Conservation (phyloP, 257 asterid genomes). For the Phtheirospermum japonicum region DNA sequence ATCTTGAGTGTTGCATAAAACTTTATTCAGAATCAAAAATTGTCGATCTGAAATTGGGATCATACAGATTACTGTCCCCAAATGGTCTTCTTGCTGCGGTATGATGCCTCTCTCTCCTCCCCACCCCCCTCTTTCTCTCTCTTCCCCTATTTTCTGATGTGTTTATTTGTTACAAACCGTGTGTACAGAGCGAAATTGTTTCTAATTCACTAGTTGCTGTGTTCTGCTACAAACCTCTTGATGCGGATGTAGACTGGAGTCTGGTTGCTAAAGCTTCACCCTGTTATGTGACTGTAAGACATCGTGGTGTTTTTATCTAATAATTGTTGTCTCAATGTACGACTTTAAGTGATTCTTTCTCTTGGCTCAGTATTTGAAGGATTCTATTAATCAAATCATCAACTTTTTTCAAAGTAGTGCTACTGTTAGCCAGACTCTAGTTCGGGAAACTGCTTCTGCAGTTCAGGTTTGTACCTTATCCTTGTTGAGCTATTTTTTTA, state of each 20-base stretch:
- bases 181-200: conserved; percentile 69
- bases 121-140: neutral
- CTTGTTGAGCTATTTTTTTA: conserved; percentile 22
- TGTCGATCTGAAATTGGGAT: conserved; percentile 81
- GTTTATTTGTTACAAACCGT: conserved; percentile 9
- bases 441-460: conserved; percentile 94
- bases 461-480: conserved; percentile 69
- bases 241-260: conserved; percentile 88
- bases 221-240: conserved; percentile 86
- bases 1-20: conserved; percentile 74
- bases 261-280: conserved; percentile 95
- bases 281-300: conserved; percentile 84
- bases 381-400: conserved; percentile 71
- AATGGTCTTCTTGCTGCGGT: conserved; percentile 96
- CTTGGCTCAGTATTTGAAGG: conserved; percentile 77
- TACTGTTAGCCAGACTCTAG: conserved; percentile 85
- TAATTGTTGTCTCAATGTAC: conserved; percentile 14
- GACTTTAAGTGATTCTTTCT: conserved; percentile 21
- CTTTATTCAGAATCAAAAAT: conserved; percentile 73
- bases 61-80: conserved; percentile 84
- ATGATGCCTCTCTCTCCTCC: conserved; percentile 17
- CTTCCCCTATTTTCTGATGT: conserved; percentile 19
- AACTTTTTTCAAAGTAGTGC: conserved; percentile 76
- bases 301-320: conserved; percentile 25
- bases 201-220: conserved; percentile 78